Conservation (phyloP, 352 stramenopile genomes). For the Thalassiosira mediterranea region DNA sequence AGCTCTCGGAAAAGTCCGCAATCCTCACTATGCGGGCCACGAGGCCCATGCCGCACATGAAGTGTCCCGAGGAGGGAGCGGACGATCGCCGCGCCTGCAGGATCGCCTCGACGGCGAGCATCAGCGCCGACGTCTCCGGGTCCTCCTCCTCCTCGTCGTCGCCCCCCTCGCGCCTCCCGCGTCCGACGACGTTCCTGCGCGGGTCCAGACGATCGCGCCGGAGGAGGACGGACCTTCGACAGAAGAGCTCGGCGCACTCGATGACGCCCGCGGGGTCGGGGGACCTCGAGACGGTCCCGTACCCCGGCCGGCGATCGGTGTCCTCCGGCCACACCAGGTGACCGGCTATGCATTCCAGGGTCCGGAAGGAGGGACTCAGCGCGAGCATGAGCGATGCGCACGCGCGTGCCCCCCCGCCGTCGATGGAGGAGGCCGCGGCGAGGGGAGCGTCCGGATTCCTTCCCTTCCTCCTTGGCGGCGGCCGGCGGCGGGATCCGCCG, state of each 20-base stretch:
- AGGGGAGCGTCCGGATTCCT: not conserved
- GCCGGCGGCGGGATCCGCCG: not conserved
- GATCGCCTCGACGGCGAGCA: slow-evolving; percentile 53
- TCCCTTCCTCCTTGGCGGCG: not conserved
- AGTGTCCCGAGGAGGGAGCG: slow-evolving; percentile 41
- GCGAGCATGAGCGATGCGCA: slow-evolving; percentile 56
- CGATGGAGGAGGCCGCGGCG: too few species aligned
- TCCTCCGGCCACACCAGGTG: slow-evolving; percentile 66
- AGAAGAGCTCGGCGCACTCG: slow-evolving; percentile 53
- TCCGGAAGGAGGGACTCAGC: slow-evolving; percentile 52
- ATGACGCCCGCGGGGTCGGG: slow-evolving; percentile 41
- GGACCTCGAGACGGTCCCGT: slow-evolving; percentile 42
- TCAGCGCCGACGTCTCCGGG: slow-evolving; percentile 51
- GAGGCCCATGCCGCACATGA: slow-evolving; percentile 54
- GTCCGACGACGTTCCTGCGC: too few species aligned
- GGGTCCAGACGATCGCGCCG: slow-evolving; percentile 39
- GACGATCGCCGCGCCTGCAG: slow-evolving; percentile 46
- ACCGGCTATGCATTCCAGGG: slow-evolving; percentile 51
- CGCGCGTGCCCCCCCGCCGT: slow-evolving; percentile 46
- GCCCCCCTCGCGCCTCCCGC: not conserved
- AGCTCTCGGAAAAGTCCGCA: slow-evolving; percentile 44
- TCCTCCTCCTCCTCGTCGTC: slow-evolving; percentile 23
- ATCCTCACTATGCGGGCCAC: slow-evolving; percentile 39
- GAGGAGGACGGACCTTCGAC: slow-evolving; percentile 50
- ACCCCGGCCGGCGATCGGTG: slow-evolving; percentile 38